phyloP scores from a whole-genome alignment of 2,329 filamentous ascomycete species.

The Talaromyces sp. region DNA sequence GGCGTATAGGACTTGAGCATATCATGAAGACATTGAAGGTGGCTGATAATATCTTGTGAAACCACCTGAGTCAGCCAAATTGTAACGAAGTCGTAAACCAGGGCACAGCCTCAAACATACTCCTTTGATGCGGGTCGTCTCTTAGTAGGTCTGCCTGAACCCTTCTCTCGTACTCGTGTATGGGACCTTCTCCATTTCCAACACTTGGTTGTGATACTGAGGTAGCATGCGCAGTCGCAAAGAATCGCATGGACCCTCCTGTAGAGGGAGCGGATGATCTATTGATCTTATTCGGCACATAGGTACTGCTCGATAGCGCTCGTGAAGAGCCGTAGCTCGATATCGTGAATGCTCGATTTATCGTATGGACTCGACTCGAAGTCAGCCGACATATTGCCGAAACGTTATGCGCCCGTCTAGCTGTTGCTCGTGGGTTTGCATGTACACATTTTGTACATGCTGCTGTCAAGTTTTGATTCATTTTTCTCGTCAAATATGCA shows the following conservation, averaged over 20 bases:
- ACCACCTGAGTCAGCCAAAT: neutral
- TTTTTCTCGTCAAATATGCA: neutral
- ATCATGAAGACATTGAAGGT: conserved; percentile 82
- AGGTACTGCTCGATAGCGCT: neutral
- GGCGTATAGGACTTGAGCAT: conserved; percentile 71
- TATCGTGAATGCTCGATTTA: neutral
- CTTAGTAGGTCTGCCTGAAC: conserved; percentile 69
- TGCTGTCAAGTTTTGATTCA: conserved; percentile 1
- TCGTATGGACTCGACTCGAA: neutral
- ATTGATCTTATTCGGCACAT: neutral
- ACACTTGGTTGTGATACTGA: conserved; percentile 1
- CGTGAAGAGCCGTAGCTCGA: neutral
- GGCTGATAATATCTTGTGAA: conserved; percentile 74
- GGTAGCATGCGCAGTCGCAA: conserved; percentile 11
- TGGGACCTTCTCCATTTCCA: conserved; percentile 56
- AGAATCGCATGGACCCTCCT: neutral
- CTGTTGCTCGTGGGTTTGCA: neutral
- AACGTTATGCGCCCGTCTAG: neutral
- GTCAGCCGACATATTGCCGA: neutral
- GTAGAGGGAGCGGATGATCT: neutral
- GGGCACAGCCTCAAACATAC: conserved; percentile 45
- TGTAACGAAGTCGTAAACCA: neutral
- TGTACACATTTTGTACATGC: conserved; percentile 9
- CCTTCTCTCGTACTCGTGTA: conserved; percentile 82
- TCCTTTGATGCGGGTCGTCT: conserved; percentile 88